Evolutionary conservation across 306 rosid species (phyloP).

Genomic region (Astragalus glycyphyllos): DNA sequence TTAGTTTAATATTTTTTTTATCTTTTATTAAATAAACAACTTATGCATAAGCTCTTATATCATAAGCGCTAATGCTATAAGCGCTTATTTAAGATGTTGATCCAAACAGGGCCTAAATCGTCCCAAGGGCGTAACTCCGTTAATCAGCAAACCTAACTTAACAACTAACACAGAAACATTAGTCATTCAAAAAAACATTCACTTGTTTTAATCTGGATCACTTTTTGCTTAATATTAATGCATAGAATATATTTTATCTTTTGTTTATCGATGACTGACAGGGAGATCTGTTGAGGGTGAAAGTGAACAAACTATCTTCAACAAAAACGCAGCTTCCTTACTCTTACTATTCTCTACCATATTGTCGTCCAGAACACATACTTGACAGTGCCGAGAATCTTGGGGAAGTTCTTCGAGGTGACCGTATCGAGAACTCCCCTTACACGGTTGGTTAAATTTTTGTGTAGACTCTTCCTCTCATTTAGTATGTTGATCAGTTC

Average conservation of each 20-base stretch:
- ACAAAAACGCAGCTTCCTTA: slow-evolving; percentile 92
- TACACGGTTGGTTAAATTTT: slow-evolving; percentile 60
- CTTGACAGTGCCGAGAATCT: slow-evolving; percentile 94
- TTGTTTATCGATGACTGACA: slow-evolving; percentile 57
- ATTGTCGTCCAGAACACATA: slow-evolving; percentile 72
- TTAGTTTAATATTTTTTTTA: too few relatives aligned
- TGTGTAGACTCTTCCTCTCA: slow-evolving; percentile 6
- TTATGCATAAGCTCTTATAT: too few relatives aligned
- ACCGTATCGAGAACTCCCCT: slow-evolving; percentile 88
- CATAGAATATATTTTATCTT: too few relatives aligned
- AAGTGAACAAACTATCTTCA: slow-evolving; percentile 88
- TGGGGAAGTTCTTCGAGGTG: slow-evolving; percentile 96
- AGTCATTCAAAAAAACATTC: too few relatives aligned
- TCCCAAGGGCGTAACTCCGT: too few relatives aligned
- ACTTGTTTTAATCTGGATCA: background rate
- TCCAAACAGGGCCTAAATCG: too few relatives aligned
- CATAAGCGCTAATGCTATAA: too few relatives aligned
- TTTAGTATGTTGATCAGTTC: slow-evolving; percentile 13
- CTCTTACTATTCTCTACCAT: slow-evolving; percentile 79
- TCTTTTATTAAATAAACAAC: too few relatives aligned
- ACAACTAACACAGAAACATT: too few relatives aligned
- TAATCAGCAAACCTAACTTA: too few relatives aligned
- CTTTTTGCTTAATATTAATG: background rate
- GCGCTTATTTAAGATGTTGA: too few relatives aligned
- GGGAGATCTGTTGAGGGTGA: slow-evolving; percentile 77